Evolutionary conservation across 1,284 basidiomycete species (phyloP), one percentile per base, ranked within the genome.

Genomic region (Apiotrichum montevideense): DNA sequence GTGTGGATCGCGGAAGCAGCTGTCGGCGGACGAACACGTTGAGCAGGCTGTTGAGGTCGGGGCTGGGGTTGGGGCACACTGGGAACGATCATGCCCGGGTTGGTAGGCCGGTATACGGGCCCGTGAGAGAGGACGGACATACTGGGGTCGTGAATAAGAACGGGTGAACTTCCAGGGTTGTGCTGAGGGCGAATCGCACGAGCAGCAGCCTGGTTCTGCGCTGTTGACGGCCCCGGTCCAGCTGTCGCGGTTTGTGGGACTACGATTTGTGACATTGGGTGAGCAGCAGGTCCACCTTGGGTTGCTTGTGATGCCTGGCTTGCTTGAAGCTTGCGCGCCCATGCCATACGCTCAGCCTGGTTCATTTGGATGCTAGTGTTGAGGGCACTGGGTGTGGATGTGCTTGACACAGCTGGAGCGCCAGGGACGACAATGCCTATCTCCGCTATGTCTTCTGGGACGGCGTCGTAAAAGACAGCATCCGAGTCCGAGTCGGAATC

Each of bases 141-240:
- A 42, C 14, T 11, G n/a, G 6, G 11, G 14, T 42, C 41, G n/a
- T 42, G 14, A 14, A 42, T 14, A 14, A 42, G 41, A 21, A 21
- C 21, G 21, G 21, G 21, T 21, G 21, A 21, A 21, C 21, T 21
- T 21, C 21, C 21, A 21, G 21, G 21, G 21, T 39, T 7, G 37
- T 39, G 37, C 37, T 13, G 37, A 4, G n/a, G 46, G 14, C 6
- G 42, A n/a, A 43, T 39, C 13, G 37, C 13, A 42, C 10, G 41
- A 42, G n/a, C n/a, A 10, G 11, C 6, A 42, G 41, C 41, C 8
- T 42, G 41, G 11, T 49, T n/a, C 40, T 21, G 35, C 46, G 21
- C 8, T 15, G 56, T 47, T 33, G 46, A 46, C 14, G 61, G 61
- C 29, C 61, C 61, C 8, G 61, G 58, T 7, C 61, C 61, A 40